Evolutionary conservation across 2,329 filamentous ascomycete species (phyloP), one percentile per base, ranked within the genome.

Genomic region (Aspergillus cejpii): DNA sequence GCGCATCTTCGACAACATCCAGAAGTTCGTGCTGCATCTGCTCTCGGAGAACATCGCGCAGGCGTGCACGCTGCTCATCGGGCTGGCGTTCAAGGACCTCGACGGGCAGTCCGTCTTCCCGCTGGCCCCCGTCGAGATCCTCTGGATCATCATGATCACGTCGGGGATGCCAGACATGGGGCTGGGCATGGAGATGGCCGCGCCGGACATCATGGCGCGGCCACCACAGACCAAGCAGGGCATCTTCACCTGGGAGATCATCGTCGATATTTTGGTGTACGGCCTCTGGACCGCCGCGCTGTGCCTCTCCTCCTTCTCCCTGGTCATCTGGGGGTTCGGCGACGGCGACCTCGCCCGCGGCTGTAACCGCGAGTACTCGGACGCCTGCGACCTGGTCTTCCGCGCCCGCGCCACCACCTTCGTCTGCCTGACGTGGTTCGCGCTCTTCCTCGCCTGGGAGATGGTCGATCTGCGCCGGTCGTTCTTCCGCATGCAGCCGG

Each of bases 111-210:
- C 87, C 0, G 87, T 94, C 7, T 94, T 94, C 65, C 89, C 88
- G 3, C 79, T 94, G 36, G 81, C 86, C 0, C 87, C 89, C 0
- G 80, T 94, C 7, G 83, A 94, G 57, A 91, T 94, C 50, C 78
- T 95, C 47, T 95, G 87, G 88, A 87, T 95, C 64, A 94, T 94
- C 67, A 91, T 94, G 85, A 78, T 92, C 44, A 95, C 89, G 0
- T 91, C 86, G 31, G 86, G 84, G 47, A 81, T 92, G 64, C 88
- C 88, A 1, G 89, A 90, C 47, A 92, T 95, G 71, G 89, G 88
- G 33, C 78, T 95, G 1, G 87, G 88, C 15, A 84, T 88, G 54
- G 88, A 94, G 65, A 71, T 76, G 34, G 86, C 87, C 0, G 79
- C 83, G 0, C 76, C 79, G 2, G 85, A 91, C 60, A 83, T 94